Evolutionary conservation across 768 basidiomycete species (phyloP), one percentile per base, ranked within the genome.

Genomic region (Artomyces pyxidatus): DNA sequence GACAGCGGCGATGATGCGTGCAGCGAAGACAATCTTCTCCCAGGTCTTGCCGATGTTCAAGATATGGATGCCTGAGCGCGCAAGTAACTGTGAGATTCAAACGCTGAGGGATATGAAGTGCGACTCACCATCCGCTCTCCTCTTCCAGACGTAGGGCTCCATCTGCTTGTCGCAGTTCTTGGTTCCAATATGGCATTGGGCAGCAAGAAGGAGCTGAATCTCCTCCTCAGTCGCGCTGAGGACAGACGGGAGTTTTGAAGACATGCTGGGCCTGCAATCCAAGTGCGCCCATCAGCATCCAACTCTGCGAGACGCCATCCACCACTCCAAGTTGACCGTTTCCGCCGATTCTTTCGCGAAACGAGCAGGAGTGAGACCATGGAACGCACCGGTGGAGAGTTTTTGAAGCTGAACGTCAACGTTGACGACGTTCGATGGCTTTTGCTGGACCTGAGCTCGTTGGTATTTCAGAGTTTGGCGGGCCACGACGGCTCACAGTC

Each of bases 111-210:
- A 48, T 27, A 27, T 37, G 10, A 22, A 27, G 37, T 30, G n/a
- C 26, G 12, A 68, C 88, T 68, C 61, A 94, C 96, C 96, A 71
- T 99, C 96, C 54, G 83, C 67, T 64, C 96, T 81, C 68, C 95
- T 76, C 76, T 94, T 98, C 85, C 85, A 98, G 71, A 99, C 90
- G 70, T 99, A 99, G 48, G 89, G 77, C 63, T 87, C 82, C 96
- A 99, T 99, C 70, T 93, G 88, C 82, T 93, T 96, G 68, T 98
- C 95, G 75, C 93, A 95, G 73, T 97, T 96, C 87, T 98, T 98
- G 58, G 86, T 91, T 66, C 94, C 95, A 56, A 98, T 86, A 67
- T 97, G 95, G 69, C 83, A 86, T 75, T 97, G 90, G 19, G 96
- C 96, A 63, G 93, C 84, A 53, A 98, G 78, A 63, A 98, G 78